phyloP scores from a whole-genome alignment of 1,284 basidiomycete genomes.

The Mycosarcoma mackinlayi region DNA sequence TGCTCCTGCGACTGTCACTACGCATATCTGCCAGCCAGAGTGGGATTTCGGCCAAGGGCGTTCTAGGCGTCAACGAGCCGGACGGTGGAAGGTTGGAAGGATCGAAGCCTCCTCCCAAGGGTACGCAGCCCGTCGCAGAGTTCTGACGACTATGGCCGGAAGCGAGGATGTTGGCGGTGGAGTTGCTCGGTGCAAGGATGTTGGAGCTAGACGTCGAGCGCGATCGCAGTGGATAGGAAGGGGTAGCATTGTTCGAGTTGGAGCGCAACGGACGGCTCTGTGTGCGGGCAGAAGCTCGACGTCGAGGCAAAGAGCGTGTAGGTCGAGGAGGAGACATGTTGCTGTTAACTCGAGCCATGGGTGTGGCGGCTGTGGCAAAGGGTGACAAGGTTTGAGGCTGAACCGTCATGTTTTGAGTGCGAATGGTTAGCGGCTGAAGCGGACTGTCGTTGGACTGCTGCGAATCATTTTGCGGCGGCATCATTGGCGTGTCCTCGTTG shows the following conservation, averaged over 20 bases:
- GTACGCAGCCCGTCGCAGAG: conserved; percentile 18
- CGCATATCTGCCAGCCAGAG: conserved; percentile 51
- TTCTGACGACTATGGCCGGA: conserved; percentile 31
- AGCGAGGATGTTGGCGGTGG: conserved; percentile 44
- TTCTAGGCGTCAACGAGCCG: conserved; percentile 39
- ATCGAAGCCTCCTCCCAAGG: conserved; percentile 26
- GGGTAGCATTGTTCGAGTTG: conserved; percentile 29
- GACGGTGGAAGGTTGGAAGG: conserved; percentile 29
- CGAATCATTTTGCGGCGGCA: background rate
- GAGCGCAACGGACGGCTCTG: conserved; percentile 31
- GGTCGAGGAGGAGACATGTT: conserved; percentile 50
- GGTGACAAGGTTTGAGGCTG: conserved; percentile 16
- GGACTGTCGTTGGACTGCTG: conserved; percentile 4
- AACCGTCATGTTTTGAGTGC: conserved; percentile 4
- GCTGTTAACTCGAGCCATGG: conserved; percentile 20
- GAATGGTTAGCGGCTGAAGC: background rate
- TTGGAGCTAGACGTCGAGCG: conserved; percentile 34
- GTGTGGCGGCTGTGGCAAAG: background rate
- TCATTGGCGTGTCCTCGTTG: background rate
- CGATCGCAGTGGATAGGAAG: conserved; percentile 33
- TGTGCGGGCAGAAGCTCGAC: conserved; percentile 37
- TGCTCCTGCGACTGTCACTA: conserved; percentile 42
- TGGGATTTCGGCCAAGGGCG: conserved; percentile 49
- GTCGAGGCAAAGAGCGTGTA: conserved; percentile 34
- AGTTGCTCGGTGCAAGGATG: conserved; percentile 31